phyloP scores from a whole-genome alignment of 2,329 filamentous ascomycete genomes.

The Cytospora leucostoma region DNA sequence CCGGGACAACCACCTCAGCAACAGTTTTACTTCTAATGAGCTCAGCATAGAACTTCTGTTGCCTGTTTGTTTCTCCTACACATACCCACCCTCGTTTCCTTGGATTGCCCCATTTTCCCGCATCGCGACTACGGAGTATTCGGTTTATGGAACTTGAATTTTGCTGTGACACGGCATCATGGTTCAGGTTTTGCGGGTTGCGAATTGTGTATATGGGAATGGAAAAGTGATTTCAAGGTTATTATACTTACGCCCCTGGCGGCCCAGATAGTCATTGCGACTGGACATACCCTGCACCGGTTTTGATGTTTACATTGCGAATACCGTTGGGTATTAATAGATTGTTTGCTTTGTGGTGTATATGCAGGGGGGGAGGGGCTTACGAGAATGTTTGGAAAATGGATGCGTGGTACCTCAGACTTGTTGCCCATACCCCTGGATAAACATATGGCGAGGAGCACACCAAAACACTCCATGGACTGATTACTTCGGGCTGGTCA shows the following conservation, averaged over 20 bases:
- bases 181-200: background rate
- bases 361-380: background rate
- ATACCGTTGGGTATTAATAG: background rate
- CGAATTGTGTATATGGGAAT: background rate
- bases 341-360: background rate
- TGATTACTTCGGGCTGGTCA: background rate
- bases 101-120: background rate
- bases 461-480: background rate
- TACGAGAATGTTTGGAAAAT: background rate
- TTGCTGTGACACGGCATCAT: background rate
- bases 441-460: no score
- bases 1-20: slow-evolving; percentile 58
- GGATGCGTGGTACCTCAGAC: background rate
- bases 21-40: slow-evolving; percentile 55
- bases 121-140: background rate
- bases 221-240: background rate
- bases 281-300: background rate
- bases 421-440: background rate
- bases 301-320: background rate
- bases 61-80: background rate
- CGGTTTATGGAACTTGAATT: background rate
- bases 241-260: background rate
- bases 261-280: background rate
- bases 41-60: background rate
- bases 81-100: background rate